Evolutionary conservation across 495 filamentous ascomycete genomes (phyloP).

Genomic region (Penicillium egyptiacum): DNA sequence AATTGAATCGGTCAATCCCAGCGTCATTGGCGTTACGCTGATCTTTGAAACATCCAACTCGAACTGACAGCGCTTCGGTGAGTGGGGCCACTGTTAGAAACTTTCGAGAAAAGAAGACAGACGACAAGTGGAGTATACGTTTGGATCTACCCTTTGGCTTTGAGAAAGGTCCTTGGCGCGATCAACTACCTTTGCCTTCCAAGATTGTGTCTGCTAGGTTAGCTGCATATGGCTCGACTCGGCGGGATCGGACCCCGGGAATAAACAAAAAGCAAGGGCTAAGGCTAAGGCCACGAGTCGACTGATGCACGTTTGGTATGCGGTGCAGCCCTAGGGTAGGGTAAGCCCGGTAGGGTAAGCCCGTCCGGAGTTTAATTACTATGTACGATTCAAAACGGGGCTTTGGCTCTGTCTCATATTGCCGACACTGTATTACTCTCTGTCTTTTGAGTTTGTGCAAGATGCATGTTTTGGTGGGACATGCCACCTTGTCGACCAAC

Average conservation of each 20-base stretch:
- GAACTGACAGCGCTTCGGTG: constrained; percentile 11
- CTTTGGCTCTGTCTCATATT: not conserved
- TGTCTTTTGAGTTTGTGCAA: not conserved
- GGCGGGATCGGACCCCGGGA: constrained; percentile 1
- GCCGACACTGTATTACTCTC: constrained; percentile 7
- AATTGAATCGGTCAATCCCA: constrained; percentile 17
- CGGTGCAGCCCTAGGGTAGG: constrained; percentile 10
- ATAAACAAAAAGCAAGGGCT: not conserved
- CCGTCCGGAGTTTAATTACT: not conserved
- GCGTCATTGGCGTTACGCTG: constrained; percentile 28
- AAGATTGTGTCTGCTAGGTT: not conserved
- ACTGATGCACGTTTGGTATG: constrained; percentile 3
- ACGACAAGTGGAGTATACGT: constrained; percentile 15
- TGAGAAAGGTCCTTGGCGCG: constrained; percentile 19
- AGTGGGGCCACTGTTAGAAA: constrained; percentile 10
- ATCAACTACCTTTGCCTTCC: constrained; percentile 9
- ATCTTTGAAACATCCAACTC: constrained; percentile 16
- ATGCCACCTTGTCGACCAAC: not conserved
- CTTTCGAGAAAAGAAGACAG: not conserved
- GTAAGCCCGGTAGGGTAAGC: not conserved
- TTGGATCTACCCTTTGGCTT: constrained; percentile 9
- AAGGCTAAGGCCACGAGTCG: constrained; percentile 3
- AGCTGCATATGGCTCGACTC: constrained; percentile 2
- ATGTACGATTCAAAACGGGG: constrained; percentile 7
- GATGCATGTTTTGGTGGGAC: not conserved